Percentiles rank a stretch among this genome's conserved stretches.
Conservation (phyloP, 1,284 basidiomycete species). For the Ceratorhiza oryzae-sativae region DNA sequence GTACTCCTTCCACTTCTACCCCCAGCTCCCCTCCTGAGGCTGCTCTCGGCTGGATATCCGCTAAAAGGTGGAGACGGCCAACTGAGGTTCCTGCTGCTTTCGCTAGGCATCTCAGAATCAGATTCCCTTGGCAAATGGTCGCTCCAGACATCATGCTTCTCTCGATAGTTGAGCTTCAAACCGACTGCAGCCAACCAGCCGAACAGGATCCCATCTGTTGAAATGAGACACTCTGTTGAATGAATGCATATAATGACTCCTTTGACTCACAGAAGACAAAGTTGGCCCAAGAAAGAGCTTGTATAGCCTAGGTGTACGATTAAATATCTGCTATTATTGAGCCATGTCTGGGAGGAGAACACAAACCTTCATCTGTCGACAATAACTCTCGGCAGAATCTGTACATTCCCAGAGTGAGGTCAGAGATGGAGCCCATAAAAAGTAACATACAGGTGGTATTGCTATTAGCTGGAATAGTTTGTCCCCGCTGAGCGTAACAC, state of each 20-base stretch:
- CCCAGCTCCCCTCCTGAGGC: neutral
- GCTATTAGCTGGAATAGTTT: slow-evolving; percentile 60
- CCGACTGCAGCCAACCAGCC: slow-evolving; percentile 55
- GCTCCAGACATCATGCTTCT: slow-evolving; percentile 57
- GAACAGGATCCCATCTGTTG: slow-evolving; percentile 57
- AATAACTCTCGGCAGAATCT: slow-evolving; percentile 66
- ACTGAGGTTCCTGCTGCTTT: slow-evolving; percentile 45
- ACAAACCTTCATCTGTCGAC: slow-evolving; percentile 72
- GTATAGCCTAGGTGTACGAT: slow-evolving; percentile 7
- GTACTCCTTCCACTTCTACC: no score
- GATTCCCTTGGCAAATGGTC: slow-evolving; percentile 51
- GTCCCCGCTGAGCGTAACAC: slow-evolving; percentile 40
- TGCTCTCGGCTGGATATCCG: neutral
- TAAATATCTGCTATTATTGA: neutral
- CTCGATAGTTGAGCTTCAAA: slow-evolving; percentile 55
- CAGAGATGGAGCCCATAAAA: slow-evolving; percentile 14
- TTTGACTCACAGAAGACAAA: slow-evolving; percentile 54
- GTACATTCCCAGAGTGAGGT: slow-evolving; percentile 31
- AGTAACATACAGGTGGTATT: slow-evolving; percentile 59
- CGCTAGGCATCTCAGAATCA: slow-evolving; percentile 62
- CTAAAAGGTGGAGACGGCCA: neutral
- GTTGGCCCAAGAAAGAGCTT: slow-evolving; percentile 74
- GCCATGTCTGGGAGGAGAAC: no score
- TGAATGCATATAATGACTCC: slow-evolving; percentile 45
- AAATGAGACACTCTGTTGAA: neutral